A percentile compares a stretch with the other conserved stretches of the same genome.
These are phyloP conservation scores for Kazachstania bromeliacearum DNA, from an alignment of 805 yeast species.

Conservation along the genomic window DNA sequence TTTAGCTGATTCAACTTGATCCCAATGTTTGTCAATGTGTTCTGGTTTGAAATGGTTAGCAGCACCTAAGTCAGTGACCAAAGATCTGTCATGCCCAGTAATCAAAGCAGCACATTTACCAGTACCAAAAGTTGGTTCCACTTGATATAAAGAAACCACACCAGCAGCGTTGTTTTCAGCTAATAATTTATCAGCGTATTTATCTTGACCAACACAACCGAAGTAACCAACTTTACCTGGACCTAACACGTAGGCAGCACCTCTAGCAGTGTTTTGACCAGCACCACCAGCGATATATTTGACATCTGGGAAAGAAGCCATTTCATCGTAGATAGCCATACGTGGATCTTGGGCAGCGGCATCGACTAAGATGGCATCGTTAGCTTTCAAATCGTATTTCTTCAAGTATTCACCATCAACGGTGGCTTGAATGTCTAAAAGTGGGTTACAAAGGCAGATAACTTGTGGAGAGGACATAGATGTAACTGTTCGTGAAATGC, in stretches of 20 bases:
- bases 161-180: constrained; percentile 87
- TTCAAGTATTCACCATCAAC: constrained; percentile 58
- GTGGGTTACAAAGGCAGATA: constrained; percentile 87
- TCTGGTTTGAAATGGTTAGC: constrained; percentile 92
- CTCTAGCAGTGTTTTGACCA: constrained; percentile 98
- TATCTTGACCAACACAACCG: constrained; percentile 93
- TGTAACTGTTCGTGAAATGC: background rate
- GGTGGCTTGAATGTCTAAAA: constrained; percentile 76
- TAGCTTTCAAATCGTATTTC: constrained; percentile 76
- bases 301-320: constrained; percentile 49
- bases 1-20: constrained; percentile 67
- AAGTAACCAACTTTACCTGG: constrained; percentile 76
- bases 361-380: constrained; percentile 77
- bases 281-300: constrained; percentile 96
- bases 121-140: constrained; percentile 67
- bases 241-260: constrained; percentile 90
- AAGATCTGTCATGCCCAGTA: constrained; percentile 78
- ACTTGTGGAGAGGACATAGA: constrained; percentile 27
- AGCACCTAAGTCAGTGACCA: constrained; percentile 94
- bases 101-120: constrained; percentile 98
- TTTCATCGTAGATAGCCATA: constrained; percentile 77
- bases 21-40: constrained; percentile 86
- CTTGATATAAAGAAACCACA: constrained; percentile 75
- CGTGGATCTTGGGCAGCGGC: constrained; percentile 61
- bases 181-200: constrained; percentile 67